Percentiles rank a stretch among this genome's conserved stretches.
phyloP scores from a whole-genome alignment of 805 yeast species.

The Kluyveromyces lactis region DNA sequence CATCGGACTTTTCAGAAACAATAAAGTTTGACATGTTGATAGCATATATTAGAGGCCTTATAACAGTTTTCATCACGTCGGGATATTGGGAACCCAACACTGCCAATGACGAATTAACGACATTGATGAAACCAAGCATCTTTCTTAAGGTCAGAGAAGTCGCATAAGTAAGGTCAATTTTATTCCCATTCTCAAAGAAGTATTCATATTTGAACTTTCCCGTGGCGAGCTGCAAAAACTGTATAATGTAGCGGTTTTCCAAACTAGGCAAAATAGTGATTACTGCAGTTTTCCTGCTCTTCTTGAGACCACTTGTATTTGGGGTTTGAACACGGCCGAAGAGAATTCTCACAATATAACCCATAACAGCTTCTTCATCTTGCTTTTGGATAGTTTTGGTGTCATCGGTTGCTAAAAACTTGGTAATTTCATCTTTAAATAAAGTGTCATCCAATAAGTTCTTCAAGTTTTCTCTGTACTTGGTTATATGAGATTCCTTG shows the following conservation, averaged over 20 bases:
- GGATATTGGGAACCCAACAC: constrained; percentile 52
- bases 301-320: constrained; percentile 58
- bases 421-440: constrained; percentile 77
- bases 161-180: constrained; percentile 19
- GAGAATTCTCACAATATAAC: constrained; percentile 64
- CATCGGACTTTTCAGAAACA: constrained; percentile 21
- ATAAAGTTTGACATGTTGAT: constrained; percentile 45
- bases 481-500: constrained; percentile 48
- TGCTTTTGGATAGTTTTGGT: constrained; percentile 47
- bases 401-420: constrained; percentile 43
- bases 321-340: constrained; percentile 80
- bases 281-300: constrained; percentile 65
- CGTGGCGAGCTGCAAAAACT: constrained; percentile 57
- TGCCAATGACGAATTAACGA: constrained; percentile 19
- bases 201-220: constrained; percentile 39
- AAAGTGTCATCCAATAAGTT: constrained; percentile 74
- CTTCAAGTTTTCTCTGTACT: constrained; percentile 63
- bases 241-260: constrained; percentile 39
- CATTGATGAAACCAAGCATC: constrained; percentile 55
- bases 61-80: constrained; percentile 39
- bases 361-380: constrained; percentile 58
- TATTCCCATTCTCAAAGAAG: constrained; percentile 25
- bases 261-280: constrained; percentile 55
- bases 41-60: constrained; percentile 51
- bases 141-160: constrained; percentile 36